Evolutionary conservation across 768 basidiomycete species (phyloP), one percentile per base, ranked within the genome.

Genomic region (Polyporus arcularius): DNA sequence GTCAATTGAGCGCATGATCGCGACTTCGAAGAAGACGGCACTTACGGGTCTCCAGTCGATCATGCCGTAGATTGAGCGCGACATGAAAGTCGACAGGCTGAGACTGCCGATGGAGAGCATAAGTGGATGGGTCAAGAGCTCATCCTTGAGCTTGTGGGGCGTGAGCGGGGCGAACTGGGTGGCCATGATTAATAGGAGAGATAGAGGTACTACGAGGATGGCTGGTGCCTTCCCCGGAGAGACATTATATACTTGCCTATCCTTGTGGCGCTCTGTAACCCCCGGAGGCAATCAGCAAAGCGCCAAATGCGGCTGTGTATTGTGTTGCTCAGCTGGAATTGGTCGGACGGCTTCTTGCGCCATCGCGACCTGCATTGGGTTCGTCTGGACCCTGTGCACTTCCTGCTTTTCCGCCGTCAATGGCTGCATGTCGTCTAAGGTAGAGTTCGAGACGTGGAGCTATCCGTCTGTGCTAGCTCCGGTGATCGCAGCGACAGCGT

Each of bases 31-130:
- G 35, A 7, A 35, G 35, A 35, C 35, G 11, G 35, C 3, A 51
- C 57, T 10, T 52, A 58, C 57, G 2, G 57, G 57, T 45, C 57
- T 58, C 57, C 57, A 58, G 57, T 58, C 57, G 9, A 58, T 43
- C 35, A 51, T 31, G 57, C 49, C 57, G 49, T 41, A 58, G 4
- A 51, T 58, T 10, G 57, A 51, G 26, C 39, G 57, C 39, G 57
- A 58, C 46, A 51, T 58, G 39, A 58, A 58, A 2, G 49, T 51
- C 4, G 57, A 50, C 30, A 58, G 40, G 18, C 39, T 31, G 12
- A 58, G n/a, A 30, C 57, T 58, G 32, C 57, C 56, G 47, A 57
- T 46, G 41, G 41, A 55, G 26, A 55, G 54, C 54, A 55, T 45
- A 28, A 55, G 54, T 9, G 54, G 54, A 32, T 55, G 54, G 7